phyloP scores from a whole-genome alignment of 2,329 filamentous ascomycete species.

The Fusarium drepaniforme region DNA sequence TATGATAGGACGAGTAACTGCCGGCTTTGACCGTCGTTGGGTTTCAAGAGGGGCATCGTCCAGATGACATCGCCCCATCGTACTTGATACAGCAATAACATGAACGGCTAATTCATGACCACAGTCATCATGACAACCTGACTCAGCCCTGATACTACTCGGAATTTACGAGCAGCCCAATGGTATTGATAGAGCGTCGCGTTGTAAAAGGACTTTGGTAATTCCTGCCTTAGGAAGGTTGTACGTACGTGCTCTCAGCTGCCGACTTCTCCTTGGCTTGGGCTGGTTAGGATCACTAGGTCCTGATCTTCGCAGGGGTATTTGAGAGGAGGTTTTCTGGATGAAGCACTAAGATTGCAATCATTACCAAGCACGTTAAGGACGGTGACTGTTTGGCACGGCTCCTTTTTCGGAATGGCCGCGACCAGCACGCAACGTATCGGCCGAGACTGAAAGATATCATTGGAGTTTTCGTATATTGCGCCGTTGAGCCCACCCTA shows the following conservation, averaged over 20 bases:
- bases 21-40: constrained; percentile 46
- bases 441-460: constrained; percentile 48
- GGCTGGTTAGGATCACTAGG: constrained; percentile 43
- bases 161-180: constrained; percentile 48
- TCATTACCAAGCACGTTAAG: constrained; percentile 41
- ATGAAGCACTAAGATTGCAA: constrained; percentile 45
- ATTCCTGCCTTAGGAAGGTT: constrained; percentile 46
- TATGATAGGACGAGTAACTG: constrained; percentile 44
- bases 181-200: constrained; percentile 54
- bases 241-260: constrained; percentile 40
- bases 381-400: constrained; percentile 45
- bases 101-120: constrained; percentile 54
- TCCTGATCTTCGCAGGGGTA: constrained; percentile 44
- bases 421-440: constrained; percentile 47
- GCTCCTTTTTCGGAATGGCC: constrained; percentile 47
- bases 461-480: constrained; percentile 47
- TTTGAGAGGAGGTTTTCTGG: constrained; percentile 38
- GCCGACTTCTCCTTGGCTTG: constrained; percentile 44
- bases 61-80: constrained; percentile 48
- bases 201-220: constrained; percentile 48
- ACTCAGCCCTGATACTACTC: constrained; percentile 53
- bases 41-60: constrained; percentile 42
- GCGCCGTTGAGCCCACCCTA: constrained; percentile 34
- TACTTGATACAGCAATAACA: constrained; percentile 28
- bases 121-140: constrained; percentile 50